Conservation (phyloP, 1,284 basidiomycete genomes). For the Heliocybe sulcata region DNA sequence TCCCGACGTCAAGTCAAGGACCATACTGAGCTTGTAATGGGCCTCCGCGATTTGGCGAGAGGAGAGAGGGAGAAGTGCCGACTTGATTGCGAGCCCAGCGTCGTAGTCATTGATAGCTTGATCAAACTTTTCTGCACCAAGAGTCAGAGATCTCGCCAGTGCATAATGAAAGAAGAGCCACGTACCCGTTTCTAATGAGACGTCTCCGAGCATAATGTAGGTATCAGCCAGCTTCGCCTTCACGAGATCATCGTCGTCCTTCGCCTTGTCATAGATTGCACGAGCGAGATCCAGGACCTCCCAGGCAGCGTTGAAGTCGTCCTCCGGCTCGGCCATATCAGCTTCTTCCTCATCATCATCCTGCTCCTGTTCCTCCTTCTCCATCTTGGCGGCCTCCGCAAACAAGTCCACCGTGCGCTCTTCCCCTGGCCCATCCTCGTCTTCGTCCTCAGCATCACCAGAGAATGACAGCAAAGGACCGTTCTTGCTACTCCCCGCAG, state of each 20-base stretch:
- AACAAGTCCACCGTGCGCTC: slow-evolving; percentile 56
- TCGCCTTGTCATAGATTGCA: slow-evolving; percentile 70
- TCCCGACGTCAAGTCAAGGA: slow-evolving; percentile 79
- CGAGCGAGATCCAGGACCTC: slow-evolving; percentile 86
- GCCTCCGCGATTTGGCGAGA: slow-evolving; percentile 86
- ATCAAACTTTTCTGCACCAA: slow-evolving; percentile 77
- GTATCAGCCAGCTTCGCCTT: slow-evolving; percentile 79
- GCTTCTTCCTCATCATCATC: slow-evolving; percentile 45
- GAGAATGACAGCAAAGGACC: slow-evolving; percentile 68
- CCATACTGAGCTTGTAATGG: slow-evolving; percentile 87
- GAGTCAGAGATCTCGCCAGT: not conserved
- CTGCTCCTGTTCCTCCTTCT: slow-evolving; percentile 32
- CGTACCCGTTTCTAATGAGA: slow-evolving; percentile 82
- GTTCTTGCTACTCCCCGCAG: slow-evolving; percentile 24
- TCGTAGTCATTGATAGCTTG: slow-evolving; percentile 84
- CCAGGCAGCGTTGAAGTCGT: slow-evolving; percentile 94
- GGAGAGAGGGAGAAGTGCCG: slow-evolving; percentile 62
- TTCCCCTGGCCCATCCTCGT: slow-evolving; percentile 23
- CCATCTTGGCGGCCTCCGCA: slow-evolving; percentile 38
- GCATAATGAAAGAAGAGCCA: slow-evolving; percentile 13
- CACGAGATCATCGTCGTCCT: slow-evolving; percentile 46
- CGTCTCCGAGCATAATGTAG: slow-evolving; percentile 79
- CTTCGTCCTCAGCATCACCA: slow-evolving; percentile 59
- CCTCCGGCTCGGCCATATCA: slow-evolving; percentile 73
- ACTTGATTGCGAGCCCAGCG: slow-evolving; percentile 65